Percentiles rank a stretch among this genome's conserved stretches.
phyloP scores from a whole-genome alignment of 2,329 filamentous ascomycete species.

The Talaromyces albobiverticillius region DNA sequence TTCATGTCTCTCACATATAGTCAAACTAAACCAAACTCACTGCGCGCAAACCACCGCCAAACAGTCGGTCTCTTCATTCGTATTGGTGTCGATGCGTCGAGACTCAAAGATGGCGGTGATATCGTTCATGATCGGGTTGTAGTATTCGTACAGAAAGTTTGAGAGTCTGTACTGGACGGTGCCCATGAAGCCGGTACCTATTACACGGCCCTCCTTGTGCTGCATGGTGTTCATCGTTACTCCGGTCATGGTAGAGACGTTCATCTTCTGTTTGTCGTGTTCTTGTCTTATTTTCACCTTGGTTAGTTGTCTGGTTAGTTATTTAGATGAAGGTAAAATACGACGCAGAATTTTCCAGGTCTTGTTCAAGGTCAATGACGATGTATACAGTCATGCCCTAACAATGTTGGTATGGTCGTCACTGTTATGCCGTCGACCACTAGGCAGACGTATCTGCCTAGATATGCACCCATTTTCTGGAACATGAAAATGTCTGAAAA shows the following conservation, averaged over 20 bases:
- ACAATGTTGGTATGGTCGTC: background rate
- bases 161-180: background rate
- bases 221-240: background rate
- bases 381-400: background rate
- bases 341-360: no score
- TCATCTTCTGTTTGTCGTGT: background rate
- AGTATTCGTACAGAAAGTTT: background rate
- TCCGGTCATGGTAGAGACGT: background rate
- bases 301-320: background rate
- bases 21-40: background rate
- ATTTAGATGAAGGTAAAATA: no score
- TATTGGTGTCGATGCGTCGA: background rate
- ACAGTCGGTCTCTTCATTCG: constrained; percentile 3
- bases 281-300: no score
- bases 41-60: constrained; percentile 5
- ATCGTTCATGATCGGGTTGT: constrained; percentile 1
- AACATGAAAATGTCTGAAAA: no score
- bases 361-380: background rate
- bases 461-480: no score
- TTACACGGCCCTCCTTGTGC: background rate
- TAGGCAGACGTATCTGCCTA: background rate
- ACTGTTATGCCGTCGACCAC: background rate
- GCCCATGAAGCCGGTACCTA: constrained; percentile 8
- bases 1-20: no score
- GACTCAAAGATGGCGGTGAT: background rate